Conservation (phyloP, 495 filamentous ascomycete species). For the Cryomyces minteri region DNA sequence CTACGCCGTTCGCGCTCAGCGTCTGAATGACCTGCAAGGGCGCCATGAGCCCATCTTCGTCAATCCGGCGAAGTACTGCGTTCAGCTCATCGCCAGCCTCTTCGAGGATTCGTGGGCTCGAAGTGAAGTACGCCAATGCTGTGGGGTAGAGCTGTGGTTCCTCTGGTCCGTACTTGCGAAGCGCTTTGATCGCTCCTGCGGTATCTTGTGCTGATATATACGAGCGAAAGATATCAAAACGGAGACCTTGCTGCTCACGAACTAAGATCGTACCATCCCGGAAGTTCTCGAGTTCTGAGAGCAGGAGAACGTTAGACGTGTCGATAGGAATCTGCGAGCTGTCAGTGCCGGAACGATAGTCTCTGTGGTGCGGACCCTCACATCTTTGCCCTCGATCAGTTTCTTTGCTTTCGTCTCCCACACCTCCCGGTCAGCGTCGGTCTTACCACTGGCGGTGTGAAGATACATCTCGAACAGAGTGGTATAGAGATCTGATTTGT, state of each 20-base stretch:
- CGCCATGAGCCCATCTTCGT: constrained; percentile 81
- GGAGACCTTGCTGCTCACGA: constrained; percentile 78
- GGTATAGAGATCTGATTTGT: constrained; percentile 77
- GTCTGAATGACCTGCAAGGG: constrained; percentile 94
- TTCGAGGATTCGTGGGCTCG: constrained; percentile 57
- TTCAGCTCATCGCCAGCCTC: constrained; percentile 80
- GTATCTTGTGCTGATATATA: constrained; percentile 92
- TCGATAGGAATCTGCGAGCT: constrained; percentile 55
- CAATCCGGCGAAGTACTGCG: constrained; percentile 65
- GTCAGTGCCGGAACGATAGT: neutral
- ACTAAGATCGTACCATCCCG: constrained; percentile 79
- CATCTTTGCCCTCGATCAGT: constrained; percentile 57
- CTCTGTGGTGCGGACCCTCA: constrained; percentile 14
- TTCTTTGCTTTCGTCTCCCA: constrained; percentile 86
- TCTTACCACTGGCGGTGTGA: constrained; percentile 62
- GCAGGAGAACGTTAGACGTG: constrained; percentile 78
- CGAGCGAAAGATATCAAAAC: constrained; percentile 91
- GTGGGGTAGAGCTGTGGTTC: constrained; percentile 90
- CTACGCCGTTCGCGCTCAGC: constrained; percentile 63
- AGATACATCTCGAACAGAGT: constrained; percentile 97
- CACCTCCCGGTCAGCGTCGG: constrained; percentile 46
- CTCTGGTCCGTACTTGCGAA: constrained; percentile 77
- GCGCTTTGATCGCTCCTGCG: constrained; percentile 66
- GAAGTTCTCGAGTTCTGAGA: constrained; percentile 86
- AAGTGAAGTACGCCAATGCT: constrained; percentile 85